phyloP scores from a whole-genome alignment of 139 green algal genomes.

The Picochlorum sp. region DNA sequence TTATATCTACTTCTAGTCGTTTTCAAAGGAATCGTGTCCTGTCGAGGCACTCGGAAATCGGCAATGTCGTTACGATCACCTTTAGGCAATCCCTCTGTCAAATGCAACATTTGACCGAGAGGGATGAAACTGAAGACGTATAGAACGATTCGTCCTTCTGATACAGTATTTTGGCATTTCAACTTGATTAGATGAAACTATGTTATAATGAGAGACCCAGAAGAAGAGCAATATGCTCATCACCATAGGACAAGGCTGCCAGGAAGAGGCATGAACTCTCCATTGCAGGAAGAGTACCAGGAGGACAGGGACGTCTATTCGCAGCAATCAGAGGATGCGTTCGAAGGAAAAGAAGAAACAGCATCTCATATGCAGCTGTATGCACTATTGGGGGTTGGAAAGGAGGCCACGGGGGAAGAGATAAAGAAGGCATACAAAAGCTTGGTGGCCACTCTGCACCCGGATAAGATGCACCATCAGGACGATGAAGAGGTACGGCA shows the following conservation, averaged over 20 bases:
- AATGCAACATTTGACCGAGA: not conserved
- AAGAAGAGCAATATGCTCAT: not conserved
- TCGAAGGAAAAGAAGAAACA: too few species aligned
- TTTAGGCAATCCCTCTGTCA: too few species aligned
- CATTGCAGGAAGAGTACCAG: too few species aligned
- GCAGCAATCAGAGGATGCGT: too few species aligned
- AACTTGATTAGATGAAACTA: not conserved
- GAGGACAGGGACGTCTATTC: not conserved
- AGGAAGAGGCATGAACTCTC: too few species aligned
- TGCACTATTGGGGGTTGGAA: conserved; percentile 14
- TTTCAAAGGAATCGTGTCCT: not conserved
- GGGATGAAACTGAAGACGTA: not conserved
- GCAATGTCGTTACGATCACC: too few species aligned
- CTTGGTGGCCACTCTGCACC: conserved; percentile 40
- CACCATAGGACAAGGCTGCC: not conserved
- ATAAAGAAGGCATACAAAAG: conserved; percentile 30
- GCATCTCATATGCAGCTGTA: conserved; percentile 9
- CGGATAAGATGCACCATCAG: conserved; percentile 34
- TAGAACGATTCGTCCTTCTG: not conserved
- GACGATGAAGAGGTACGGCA: conserved; percentile 12
- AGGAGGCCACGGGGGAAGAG: conserved; percentile 20
- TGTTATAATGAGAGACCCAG: not conserved
- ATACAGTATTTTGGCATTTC: not conserved
- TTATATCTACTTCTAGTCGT: not conserved
- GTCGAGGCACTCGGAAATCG: too few species aligned